A percentile compares a stretch with the other conserved stretches of the same genome.
Evolutionary conservation across 2,329 filamentous ascomycete genomes (phyloP).

Genomic region (Apiospora arundinis): DNA sequence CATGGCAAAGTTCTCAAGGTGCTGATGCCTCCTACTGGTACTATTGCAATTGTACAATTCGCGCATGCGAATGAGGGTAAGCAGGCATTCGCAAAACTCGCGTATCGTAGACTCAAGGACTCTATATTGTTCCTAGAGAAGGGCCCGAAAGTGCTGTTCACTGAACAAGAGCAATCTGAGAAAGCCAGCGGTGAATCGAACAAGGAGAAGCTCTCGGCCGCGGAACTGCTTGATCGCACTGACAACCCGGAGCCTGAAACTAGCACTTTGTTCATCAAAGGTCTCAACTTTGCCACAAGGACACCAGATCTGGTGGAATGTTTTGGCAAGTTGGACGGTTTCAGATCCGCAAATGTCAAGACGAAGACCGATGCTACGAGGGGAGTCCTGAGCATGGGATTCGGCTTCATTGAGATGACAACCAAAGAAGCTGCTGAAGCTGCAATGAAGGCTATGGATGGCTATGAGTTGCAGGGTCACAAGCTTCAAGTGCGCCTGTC

Average conservation of each 20-base stretch:
- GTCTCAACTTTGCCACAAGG: slow-evolving; percentile 90
- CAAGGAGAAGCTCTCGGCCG: slow-evolving; percentile 68
- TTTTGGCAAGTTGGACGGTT: slow-evolving; percentile 84
- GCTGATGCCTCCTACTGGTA: slow-evolving; percentile 90
- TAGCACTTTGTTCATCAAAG: slow-evolving; percentile 89
- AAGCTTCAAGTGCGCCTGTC: slow-evolving; percentile 84
- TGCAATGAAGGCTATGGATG: slow-evolving; percentile 86
- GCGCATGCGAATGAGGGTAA: slow-evolving; percentile 79
- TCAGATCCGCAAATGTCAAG: slow-evolving; percentile 88
- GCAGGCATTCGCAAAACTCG: slow-evolving; percentile 81
- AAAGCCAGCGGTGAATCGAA: slow-evolving; percentile 42
- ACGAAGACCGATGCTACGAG: slow-evolving; percentile 93
- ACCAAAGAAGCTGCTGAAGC: slow-evolving; percentile 79
- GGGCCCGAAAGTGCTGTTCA: slow-evolving; percentile 83
- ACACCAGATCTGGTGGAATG: slow-evolving; percentile 76
- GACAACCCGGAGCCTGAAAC: slow-evolving; percentile 64
- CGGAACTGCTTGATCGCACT: slow-evolving; percentile 70
- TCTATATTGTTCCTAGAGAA: slow-evolving; percentile 94
- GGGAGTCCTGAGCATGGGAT: slow-evolving; percentile 93
- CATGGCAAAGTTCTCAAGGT: slow-evolving; percentile 82
- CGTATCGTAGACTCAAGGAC: slow-evolving; percentile 90
- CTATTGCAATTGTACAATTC: slow-evolving; percentile 93
- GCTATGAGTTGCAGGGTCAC: slow-evolving; percentile 85
- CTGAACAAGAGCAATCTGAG: slow-evolving; percentile 39
- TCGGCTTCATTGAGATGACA: slow-evolving; percentile 91